A percentile compares a stretch with the other conserved stretches of the same genome.
Conservation (phyloP, 2,329 filamentous ascomycete species). For the Emydomyces testavorans region DNA sequence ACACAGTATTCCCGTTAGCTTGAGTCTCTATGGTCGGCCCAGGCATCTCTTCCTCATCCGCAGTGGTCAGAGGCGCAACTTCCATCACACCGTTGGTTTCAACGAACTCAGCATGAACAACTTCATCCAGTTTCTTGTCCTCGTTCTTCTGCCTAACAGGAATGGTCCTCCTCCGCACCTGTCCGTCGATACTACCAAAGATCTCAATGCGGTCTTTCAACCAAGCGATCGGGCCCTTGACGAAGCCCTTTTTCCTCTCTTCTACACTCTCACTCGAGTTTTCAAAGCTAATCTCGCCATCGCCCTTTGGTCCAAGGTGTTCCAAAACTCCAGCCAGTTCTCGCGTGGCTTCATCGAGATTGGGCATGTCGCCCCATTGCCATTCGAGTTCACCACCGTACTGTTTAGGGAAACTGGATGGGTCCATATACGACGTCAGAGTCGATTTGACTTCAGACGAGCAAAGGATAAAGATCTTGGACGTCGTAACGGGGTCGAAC, state of each 20-base stretch:
- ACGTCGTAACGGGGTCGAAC: slow-evolving; percentile 88
- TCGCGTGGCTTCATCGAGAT: slow-evolving; percentile 48
- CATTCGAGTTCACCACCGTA: slow-evolving; percentile 84
- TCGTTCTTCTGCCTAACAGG: slow-evolving; percentile 1
- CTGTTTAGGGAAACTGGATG: slow-evolving; percentile 70
- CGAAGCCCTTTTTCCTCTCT: slow-evolving; percentile 13
- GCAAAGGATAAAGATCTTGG: slow-evolving; percentile 87
- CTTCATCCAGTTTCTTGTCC: not conserved
- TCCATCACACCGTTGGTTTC: not conserved
- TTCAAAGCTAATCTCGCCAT: slow-evolving; percentile 15
- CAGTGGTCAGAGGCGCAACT: not conserved
- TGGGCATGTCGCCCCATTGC: slow-evolving; percentile 61
- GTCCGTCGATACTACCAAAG: slow-evolving; percentile 45
- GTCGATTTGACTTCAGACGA: slow-evolving; percentile 62
- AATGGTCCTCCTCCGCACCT: slow-evolving; percentile 13
- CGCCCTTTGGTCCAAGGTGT: slow-evolving; percentile 18
- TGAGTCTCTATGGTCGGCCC: not conserved
- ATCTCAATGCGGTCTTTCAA: slow-evolving; percentile 71
- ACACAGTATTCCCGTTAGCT: not conserved
- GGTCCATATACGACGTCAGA: slow-evolving; percentile 69
- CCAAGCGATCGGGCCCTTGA: slow-evolving; percentile 53
- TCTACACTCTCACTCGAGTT: not conserved
- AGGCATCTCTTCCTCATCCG: not conserved
- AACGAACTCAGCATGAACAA: not conserved
- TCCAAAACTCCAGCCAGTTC: slow-evolving; percentile 26